Conservation (phyloP, 768 basidiomycete species). For the Sporobolomyces roseus region DNA sequence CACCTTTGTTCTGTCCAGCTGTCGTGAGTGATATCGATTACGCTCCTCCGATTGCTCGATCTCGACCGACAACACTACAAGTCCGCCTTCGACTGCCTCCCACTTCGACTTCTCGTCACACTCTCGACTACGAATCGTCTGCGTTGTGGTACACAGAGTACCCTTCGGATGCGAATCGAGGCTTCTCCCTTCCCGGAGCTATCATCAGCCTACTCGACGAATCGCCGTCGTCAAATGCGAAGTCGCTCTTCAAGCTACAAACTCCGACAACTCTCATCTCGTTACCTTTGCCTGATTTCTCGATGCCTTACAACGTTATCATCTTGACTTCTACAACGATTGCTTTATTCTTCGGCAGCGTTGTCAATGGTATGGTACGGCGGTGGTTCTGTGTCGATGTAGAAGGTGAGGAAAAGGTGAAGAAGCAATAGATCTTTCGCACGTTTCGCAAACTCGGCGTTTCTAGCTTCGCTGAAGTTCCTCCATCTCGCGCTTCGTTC, state of each 20-base stretch:
- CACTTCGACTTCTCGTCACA: conserved; percentile 60
- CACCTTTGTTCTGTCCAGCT: too few relatives aligned
- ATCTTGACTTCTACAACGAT: conserved; percentile 76
- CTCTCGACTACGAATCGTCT: conserved; percentile 71
- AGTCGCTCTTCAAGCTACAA: conserved; percentile 57
- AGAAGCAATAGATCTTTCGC: neutral
- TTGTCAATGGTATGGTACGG: conserved; percentile 81
- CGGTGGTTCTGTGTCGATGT: conserved; percentile 59
- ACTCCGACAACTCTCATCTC: conserved; percentile 78
- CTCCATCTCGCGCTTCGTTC: too few relatives aligned
- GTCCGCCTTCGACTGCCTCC: conserved; percentile 67
- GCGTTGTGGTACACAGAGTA: conserved; percentile 94
- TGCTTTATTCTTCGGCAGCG: conserved; percentile 85
- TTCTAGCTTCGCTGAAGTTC: too few relatives aligned
- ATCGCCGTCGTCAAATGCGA: conserved; percentile 1
- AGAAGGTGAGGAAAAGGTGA: neutral
- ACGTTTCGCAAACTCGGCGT: too few relatives aligned
- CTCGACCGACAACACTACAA: conserved; percentile 75
- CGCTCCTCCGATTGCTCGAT: conserved; percentile 62
- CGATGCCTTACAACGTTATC: conserved; percentile 99
- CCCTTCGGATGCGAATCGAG: conserved; percentile 88
- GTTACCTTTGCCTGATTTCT: conserved; percentile 97
- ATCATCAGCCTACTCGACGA: conserved; percentile 54
- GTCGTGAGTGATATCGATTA: conserved; percentile 63
- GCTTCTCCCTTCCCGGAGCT: conserved; percentile 88